Evolutionary conservation across 1,284 basidiomycete species (phyloP), one percentile per base, ranked within the genome.

Genomic region (Pseudozyma hubeiensis): DNA sequence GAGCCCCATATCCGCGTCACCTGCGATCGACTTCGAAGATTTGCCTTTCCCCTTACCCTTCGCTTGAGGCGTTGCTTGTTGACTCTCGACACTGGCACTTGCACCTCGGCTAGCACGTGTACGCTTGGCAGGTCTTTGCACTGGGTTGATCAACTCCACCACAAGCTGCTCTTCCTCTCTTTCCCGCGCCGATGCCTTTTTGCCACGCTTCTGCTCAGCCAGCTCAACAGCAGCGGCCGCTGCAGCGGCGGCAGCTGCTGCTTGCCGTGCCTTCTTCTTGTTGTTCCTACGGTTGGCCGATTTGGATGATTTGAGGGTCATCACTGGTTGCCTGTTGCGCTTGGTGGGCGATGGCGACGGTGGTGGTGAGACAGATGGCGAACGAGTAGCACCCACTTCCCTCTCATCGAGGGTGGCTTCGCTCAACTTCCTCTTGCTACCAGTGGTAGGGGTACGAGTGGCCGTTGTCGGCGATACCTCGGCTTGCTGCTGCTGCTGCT

Each of bases 281-380:
- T 58, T 63, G 55, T 14, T 56, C 30, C 60, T 45, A 19, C 60
- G 66, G 11, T n/a, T 30, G 10, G 59, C 54, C 11, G 65, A 47
- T 43, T 69, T 69, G 48, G 60, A 52, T 6, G 47, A 53, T 17
- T 69, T 63, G 39, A 41, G 60, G 17, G 24, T 31, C 19, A 43
- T 29, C 14, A 44, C 52, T 1, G 52, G 43, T 19, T 37, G 45
- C 53, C 33, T 44, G 29, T 10, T 55, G n/a, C 60, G 66, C 44
- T 69, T 69, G 17, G 66, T 69, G 14, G 60, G 66, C 16, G 66
- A 69, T 1, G 66, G 60, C 16, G 66, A 69, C 16, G 66, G 52
- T 9, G 66, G 66, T 7, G 66, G 66, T 19, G 66, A 69, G 30
- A 69, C 31, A 1, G 66, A 63, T 2, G 66, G 56, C 46, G 66